Conservation (phyloP, 208 protist genomes). For the Acanthamoeba healyi region DNA sequence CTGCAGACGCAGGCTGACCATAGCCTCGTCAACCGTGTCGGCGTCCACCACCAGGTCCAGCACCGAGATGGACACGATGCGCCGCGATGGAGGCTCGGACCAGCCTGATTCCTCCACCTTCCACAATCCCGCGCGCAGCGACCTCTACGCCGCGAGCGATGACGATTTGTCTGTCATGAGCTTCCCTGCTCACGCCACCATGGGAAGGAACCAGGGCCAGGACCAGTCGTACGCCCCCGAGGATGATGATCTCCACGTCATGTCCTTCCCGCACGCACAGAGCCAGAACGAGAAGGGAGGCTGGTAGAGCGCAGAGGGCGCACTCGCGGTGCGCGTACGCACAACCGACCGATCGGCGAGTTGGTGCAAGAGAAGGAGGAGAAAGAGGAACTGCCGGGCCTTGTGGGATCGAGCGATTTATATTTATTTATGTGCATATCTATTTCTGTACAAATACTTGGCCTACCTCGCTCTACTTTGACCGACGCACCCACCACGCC, state of each 20-base stretch:
- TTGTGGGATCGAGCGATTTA: neutral
- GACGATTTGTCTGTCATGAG: neutral
- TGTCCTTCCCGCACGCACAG: neutral
- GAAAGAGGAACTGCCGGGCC: neutral
- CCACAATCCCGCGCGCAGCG: neutral
- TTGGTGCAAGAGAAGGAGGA: no score
- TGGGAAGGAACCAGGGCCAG: neutral
- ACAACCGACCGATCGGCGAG: no score
- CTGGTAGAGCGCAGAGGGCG: neutral
- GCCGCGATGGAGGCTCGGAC: no score
- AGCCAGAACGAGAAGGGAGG: neutral
- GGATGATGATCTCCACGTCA: neutral
- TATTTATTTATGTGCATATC: neutral
- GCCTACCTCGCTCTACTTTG: neutral
- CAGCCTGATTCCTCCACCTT: neutral
- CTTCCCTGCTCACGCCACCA: neutral
- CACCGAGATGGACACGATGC: neutral
- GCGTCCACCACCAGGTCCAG: neutral
- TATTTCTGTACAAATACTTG: constrained; percentile 18
- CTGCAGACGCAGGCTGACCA: no score
- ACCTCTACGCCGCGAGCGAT: neutral
- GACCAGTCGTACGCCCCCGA: neutral
- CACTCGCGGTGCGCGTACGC: no score
- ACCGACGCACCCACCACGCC: neutral
- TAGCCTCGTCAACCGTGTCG: no score